Conservation (phyloP, 2,329 filamentous ascomycete genomes). For the Fusarium dlaminii region DNA sequence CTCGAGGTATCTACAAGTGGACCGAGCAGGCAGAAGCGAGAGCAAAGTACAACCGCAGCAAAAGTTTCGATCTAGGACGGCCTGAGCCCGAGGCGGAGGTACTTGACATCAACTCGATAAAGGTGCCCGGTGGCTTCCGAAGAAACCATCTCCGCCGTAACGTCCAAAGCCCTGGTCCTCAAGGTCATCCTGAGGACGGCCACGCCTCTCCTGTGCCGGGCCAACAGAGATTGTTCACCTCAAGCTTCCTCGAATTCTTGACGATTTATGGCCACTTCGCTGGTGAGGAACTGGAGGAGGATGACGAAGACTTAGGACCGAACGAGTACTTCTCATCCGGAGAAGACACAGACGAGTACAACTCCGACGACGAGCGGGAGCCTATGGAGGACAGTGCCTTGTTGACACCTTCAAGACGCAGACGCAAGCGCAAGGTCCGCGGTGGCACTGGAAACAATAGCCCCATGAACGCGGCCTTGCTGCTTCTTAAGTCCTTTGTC, state of each 20-base stretch:
- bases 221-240: conserved; percentile 75
- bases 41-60: conserved; percentile 77
- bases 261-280: conserved; percentile 97
- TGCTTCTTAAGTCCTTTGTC: conserved; percentile 97
- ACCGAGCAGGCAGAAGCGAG: conserved; percentile 85
- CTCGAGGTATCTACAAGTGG: conserved; percentile 95
- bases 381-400: conserved; percentile 90
- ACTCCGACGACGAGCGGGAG: conserved; percentile 74
- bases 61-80: conserved; percentile 84
- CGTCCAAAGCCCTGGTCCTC: conserved; percentile 67
- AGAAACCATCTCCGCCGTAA: conserved; percentile 86
- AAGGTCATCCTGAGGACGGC: conserved; percentile 47
- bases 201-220: conserved; percentile 46
- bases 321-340: conserved; percentile 93
- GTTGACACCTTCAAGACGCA: conserved; percentile 77
- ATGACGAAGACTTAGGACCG: conserved; percentile 86
- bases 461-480: conserved; percentile 79
- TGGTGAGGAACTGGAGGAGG: conserved; percentile 95
- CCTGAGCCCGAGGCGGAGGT: conserved; percentile 83
- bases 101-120: conserved; percentile 88
- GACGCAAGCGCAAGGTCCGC: conserved; percentile 79
- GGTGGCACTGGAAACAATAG: conserved; percentile 79
- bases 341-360: conserved; percentile 70
- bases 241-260: conserved; percentile 94
- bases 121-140: conserved; percentile 91